A percentile compares a stretch with the other conserved stretches of the same genome.
Evolutionary conservation across 768 basidiomycete species (phyloP).

Genomic region (Tulasnella sp.): DNA sequence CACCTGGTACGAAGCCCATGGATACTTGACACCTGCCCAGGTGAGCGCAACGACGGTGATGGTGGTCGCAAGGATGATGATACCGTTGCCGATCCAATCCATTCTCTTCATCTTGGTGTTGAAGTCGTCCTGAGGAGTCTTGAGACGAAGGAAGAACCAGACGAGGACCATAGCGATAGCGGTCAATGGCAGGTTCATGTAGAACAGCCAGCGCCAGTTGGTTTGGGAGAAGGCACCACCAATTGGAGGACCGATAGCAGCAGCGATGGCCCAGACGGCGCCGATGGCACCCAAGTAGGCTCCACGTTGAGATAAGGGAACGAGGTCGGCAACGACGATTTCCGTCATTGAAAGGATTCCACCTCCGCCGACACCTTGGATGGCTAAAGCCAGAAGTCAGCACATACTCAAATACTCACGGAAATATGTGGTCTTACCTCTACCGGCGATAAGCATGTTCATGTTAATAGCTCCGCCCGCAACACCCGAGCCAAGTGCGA

Average conservation of each 20-base stretch:
- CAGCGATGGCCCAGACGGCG: constrained; percentile 44
- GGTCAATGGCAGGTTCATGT: too few species aligned
- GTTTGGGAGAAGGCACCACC: constrained; percentile 46
- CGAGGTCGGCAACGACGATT: constrained; percentile 53
- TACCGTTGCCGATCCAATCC: too few species aligned
- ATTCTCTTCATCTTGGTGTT: too few species aligned
- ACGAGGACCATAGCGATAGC: too few species aligned
- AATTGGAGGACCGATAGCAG: constrained; percentile 34
- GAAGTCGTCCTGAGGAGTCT: too few species aligned
- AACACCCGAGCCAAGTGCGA: constrained; percentile 52
- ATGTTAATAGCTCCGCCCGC: constrained; percentile 51
- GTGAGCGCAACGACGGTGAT: too few species aligned
- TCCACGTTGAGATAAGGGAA: constrained; percentile 54
- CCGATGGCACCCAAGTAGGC: constrained; percentile 47
- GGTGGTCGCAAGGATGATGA: too few species aligned
- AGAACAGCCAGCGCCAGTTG: constrained; percentile 53
- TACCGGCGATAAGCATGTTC: constrained; percentile 49
- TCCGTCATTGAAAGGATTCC: constrained; percentile 47
- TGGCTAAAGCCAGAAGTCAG: constrained; percentile 34
- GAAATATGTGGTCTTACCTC: constrained; percentile 37
- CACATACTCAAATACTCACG: not conserved
- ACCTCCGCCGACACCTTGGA: constrained; percentile 48
- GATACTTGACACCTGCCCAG: too few species aligned
- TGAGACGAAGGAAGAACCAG: too few species aligned
- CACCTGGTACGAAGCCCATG: too few species aligned